Base-by-base conservation (phyloP, 345 rosid species). In the Gossypium rotundifolium region DNA sequence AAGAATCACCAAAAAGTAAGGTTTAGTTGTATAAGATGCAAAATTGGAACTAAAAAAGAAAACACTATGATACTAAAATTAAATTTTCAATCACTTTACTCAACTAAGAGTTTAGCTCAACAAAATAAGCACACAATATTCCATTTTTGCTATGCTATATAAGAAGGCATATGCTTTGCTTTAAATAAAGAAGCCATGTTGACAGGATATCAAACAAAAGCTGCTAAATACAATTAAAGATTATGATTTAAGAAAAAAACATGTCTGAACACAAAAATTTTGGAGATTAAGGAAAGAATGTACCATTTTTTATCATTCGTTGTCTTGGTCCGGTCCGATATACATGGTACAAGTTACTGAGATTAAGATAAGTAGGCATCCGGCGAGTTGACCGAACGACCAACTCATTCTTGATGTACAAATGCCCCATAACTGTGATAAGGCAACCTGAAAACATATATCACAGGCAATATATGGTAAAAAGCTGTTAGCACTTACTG, bases 251-350 rank as follows among this genome's bases (percentile, higher is more conserved):
- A 3, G 48, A 9, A 8, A 13, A 27, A 13, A 63, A 6, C 4
- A n/a, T 33, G 40, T 46, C 29, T 38, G 14, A 40, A 40, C 49
- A 17, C 25, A n/a, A 3, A 63, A n/a, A 2, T 7, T 17, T 63
- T 9, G 40, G 40, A 33, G 68, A 44, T n/a, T 45, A 64, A 40
- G 44, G 27, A 45, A 64, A 40, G 14, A 64, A 3, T 9, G 69
- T 64, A 64, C 3, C 2, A 38, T 33, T 63, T 64, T 2, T 33
- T 33, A 33, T 85, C 84, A 86, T 74, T 85, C 90, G 0, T 74
- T 79, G 70, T 91, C 98, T 73, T 84, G 90, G 53, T 90, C 90
- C 11, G 96, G 95, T 69, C 94, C 97, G 59, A 77, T 29, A 74
- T 83, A 90, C 38, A 91, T 55, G 58, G 94, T 93, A 84, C 78